Evolutionary conservation across 2,329 filamentous ascomycete species (phyloP).

Genomic region (Hyphodiscus sp.): DNA sequence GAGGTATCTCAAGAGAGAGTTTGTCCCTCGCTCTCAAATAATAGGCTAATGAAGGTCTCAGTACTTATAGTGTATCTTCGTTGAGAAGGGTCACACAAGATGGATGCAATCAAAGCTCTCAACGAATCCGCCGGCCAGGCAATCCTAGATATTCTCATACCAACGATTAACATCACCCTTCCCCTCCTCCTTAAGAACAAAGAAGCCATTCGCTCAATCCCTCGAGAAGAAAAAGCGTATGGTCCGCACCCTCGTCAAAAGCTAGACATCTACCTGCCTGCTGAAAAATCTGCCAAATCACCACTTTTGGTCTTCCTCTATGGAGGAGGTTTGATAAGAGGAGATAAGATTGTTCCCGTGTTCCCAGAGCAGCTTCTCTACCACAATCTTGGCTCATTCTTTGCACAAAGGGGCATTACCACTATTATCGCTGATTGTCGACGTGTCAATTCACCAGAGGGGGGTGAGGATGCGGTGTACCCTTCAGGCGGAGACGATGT

Average conservation of each 20-base stretch:
- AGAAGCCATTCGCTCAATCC: constrained; percentile 19
- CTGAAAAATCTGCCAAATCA: constrained; percentile 5
- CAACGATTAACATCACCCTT: constrained; percentile 22
- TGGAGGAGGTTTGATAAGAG: constrained; percentile 24
- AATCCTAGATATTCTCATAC: constrained; percentile 15
- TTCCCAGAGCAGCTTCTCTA: constrained; percentile 22
- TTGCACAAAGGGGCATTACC: constrained; percentile 21
- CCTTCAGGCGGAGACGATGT: constrained; percentile 28
- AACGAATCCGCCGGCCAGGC: constrained; percentile 11
- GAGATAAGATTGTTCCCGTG: constrained; percentile 19
- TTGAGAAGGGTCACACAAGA: constrained; percentile 1
- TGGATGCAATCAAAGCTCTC: constrained; percentile 21
- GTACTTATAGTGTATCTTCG: neutral
- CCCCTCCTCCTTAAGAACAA: constrained; percentile 21
- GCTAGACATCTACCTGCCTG: constrained; percentile 24
- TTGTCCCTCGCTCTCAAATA: no score
- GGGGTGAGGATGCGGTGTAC: constrained; percentile 24
- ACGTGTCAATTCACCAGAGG: constrained; percentile 18
- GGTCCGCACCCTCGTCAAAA: constrained; percentile 26
- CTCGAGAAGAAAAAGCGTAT: constrained; percentile 18
- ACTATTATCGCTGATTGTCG: constrained; percentile 26
- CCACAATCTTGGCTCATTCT: constrained; percentile 26
- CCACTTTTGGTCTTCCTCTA: constrained; percentile 28
- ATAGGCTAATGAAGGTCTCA: neutral
- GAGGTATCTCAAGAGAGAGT: no score